Percentiles rank a stretch among this genome's conserved stretches.
phyloP scores from a whole-genome alignment of 176 grass and related monocot species.

The Aegilops umbellulata region DNA sequence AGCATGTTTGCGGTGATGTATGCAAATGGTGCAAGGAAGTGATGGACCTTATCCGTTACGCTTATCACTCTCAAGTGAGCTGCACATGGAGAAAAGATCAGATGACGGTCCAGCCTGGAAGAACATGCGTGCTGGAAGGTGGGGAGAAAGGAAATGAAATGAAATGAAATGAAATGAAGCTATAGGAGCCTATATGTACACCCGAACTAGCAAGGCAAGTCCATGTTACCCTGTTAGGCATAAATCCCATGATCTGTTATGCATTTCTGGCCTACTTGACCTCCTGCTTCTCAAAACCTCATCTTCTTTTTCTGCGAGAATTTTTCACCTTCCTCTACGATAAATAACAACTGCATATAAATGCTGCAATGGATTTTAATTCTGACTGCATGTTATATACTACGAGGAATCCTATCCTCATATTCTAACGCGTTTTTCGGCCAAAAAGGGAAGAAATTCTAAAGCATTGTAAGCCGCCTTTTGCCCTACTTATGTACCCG shows the following conservation, averaged over 20 bases:
- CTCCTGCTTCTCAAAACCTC: background rate
- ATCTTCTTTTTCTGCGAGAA: background rate
- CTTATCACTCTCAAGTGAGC: slow-evolving; percentile 3
- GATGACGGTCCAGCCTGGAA: slow-evolving; percentile 12
- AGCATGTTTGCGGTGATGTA: background rate
- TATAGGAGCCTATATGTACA: background rate
- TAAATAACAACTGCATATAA: background rate
- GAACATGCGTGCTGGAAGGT: slow-evolving; percentile 29
- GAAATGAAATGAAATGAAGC: background rate
- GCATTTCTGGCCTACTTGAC: background rate
- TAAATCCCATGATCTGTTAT: background rate
- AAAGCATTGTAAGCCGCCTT: slow-evolving; percentile 32
- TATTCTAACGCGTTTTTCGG: background rate
- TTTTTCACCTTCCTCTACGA: background rate
- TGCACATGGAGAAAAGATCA: background rate
- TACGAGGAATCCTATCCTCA: background rate
- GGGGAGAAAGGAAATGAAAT: background rate
- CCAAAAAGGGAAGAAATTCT: background rate
- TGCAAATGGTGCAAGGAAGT: background rate
- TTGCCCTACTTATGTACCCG: slow-evolving; percentile 23
- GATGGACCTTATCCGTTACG: background rate
- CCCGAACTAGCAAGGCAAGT: slow-evolving; percentile 3
- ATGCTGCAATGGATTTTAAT: slow-evolving; percentile 1
- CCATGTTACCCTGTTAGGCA: background rate
- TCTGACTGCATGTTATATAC: slow-evolving; percentile 17